phyloP scores from a whole-genome alignment of 371 early-diverging fungal genomes.

The Furculomyces boomerangus region DNA sequence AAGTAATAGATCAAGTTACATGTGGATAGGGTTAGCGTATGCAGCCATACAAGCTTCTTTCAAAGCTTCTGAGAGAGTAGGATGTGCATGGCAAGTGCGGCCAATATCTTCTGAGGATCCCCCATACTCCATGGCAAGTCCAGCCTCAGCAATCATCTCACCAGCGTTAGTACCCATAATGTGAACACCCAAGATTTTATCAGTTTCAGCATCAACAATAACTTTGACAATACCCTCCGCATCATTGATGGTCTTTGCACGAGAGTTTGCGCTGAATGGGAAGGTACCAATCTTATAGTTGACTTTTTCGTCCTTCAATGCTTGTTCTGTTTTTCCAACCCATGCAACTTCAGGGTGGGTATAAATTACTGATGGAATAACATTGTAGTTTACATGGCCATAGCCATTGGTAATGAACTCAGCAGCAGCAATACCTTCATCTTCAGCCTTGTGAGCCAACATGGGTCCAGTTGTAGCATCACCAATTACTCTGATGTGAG shows the following conservation, averaged over 20 bases:
- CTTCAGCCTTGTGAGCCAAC: slow-evolving; percentile 99
- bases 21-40: slow-evolving; percentile 48
- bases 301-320: slow-evolving; percentile 69
- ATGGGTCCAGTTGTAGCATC: slow-evolving; percentile 93
- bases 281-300: slow-evolving; percentile 78
- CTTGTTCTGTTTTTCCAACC: slow-evolving; percentile 92
- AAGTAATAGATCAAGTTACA: too few species aligned
- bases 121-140: slow-evolving; percentile 91
- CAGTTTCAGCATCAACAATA: slow-evolving; percentile 86
- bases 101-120: slow-evolving; percentile 93
- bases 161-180: slow-evolving; percentile 97
- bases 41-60: slow-evolving; percentile 93
- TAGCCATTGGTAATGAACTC: slow-evolving; percentile 84
- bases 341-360: slow-evolving; percentile 98
- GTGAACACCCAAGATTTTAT: slow-evolving; percentile 90
- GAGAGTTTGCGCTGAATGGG: slow-evolving; percentile 92
- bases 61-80: slow-evolving; percentile 92
- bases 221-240: slow-evolving; percentile 90
- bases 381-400: slow-evolving; percentile 96
- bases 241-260: slow-evolving; percentile 95
- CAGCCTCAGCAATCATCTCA: slow-evolving; percentile 97
- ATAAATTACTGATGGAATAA: slow-evolving; percentile 95
- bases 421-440: slow-evolving; percentile 91
- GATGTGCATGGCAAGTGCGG: slow-evolving; percentile 95
- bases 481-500: slow-evolving; percentile 88